Evolutionary conservation across 2,329 filamentous ascomycete genomes (phyloP).

Genomic region (Trichoderma sp.): DNA sequence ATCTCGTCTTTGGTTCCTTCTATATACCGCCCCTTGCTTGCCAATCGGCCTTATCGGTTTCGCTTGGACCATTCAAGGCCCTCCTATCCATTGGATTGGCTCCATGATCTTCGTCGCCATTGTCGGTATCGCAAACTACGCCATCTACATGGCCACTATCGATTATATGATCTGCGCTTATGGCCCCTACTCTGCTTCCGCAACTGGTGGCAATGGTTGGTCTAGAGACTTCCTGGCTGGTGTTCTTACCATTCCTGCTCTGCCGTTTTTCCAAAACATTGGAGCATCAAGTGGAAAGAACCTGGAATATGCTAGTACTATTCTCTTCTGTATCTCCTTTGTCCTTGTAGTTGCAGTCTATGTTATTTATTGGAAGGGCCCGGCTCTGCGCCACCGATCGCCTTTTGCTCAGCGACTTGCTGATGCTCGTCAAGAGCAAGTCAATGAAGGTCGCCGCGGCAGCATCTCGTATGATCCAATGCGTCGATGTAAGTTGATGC

Average conservation of each 20-base stretch:
- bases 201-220: constrained; percentile 73
- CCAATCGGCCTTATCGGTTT: constrained; percentile 69
- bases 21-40: constrained; percentile 58
- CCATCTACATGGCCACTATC: constrained; percentile 73
- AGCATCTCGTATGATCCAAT: constrained; percentile 28
- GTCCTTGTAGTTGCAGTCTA: constrained; percentile 62
- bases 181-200: constrained; percentile 68
- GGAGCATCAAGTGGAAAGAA: constrained; percentile 44
- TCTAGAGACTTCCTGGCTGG: constrained; percentile 71
- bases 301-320: constrained; percentile 59
- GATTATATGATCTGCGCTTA: constrained; percentile 77
- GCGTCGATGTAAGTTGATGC: constrained; percentile 30
- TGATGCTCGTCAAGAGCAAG: constrained; percentile 35
- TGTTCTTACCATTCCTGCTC: constrained; percentile 64
- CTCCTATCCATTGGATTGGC: constrained; percentile 63
- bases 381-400: constrained; percentile 55
- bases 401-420: constrained; percentile 63
- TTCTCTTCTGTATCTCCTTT: constrained; percentile 60
- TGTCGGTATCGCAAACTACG: constrained; percentile 70
- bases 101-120: constrained; percentile 62
- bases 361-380: constrained; percentile 64
- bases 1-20: constrained; percentile 61
- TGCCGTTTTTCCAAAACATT: constrained; percentile 62
- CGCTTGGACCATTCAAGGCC: constrained; percentile 64
- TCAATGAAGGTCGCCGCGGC: constrained; percentile 30